Evolutionary conservation across 176 grass and related monocot genomes (phyloP), one percentile per base, ranked within the genome.

Genomic region (Areca catechu): DNA sequence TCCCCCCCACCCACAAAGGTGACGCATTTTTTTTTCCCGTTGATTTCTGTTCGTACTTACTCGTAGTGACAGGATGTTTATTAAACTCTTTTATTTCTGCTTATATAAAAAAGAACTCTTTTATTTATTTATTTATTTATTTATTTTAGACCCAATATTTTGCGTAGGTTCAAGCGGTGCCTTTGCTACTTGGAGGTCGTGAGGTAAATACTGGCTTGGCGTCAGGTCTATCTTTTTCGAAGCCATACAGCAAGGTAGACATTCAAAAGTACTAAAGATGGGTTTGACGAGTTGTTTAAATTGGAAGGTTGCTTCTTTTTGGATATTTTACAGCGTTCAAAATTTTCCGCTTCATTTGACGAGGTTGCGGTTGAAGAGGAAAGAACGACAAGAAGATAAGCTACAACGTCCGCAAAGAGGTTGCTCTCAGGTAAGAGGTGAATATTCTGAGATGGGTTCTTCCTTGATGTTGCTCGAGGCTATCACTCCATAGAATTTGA

Each of bases 301-400:
- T 62, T 51, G 71, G 83, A 62, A 82, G 49, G 37, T 58, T 5
- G 3, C 17, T 56, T 22, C 24, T 19, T 69, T 68, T 62, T 34
- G 56, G 28, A 30, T 60, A 14, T 43, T 17, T 9, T 75, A 47
- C 79, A 98, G 93, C 86, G 78, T 65, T 65, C 80, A 53, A 98
- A 98, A 70, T 98, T 80, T 57, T 83, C 93, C 49, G 93, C 93
- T 43, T 88, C 93, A 0, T n/a, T 22, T 98, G 59, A 88, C 92
- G 87, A 91, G 93, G 79, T 98, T 98, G 48, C 82, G 84, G 47
- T 87, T 92, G 67, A 98, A 98, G 70, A 83, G 93, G 56, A 98
- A 98, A 70, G 93, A 92, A 27, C 79, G 93, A 9, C 92, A 92
- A 98, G 78, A 92, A 98, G 75, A 98, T 98, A 51, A 68, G 93